A percentile compares a stretch with the other conserved stretches of the same genome.
These are phyloP conservation scores for Ascomycota sp. DNA, from an alignment of 2,329 filamentous ascomycete genomes.

Conservation along the genomic window DNA sequence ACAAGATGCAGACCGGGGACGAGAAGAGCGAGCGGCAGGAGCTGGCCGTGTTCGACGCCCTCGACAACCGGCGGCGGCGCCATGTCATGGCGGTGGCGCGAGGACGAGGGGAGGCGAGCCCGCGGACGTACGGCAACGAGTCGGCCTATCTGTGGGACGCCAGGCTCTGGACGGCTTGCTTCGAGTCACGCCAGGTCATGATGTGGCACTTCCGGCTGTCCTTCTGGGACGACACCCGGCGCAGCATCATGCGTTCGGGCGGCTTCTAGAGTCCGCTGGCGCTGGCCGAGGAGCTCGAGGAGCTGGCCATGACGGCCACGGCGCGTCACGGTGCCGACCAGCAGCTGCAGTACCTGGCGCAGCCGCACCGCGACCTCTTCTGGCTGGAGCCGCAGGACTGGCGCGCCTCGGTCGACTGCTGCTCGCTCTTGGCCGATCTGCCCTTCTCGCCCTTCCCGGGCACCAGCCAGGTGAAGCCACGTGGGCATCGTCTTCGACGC, in stretches of 20 bases:
- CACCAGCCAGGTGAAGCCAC: neutral
- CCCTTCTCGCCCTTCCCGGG: neutral
- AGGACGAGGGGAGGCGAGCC: neutral
- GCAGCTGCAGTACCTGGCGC: neutral
- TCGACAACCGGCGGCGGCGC: neutral
- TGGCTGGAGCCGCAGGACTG: slow-evolving; percentile 1
- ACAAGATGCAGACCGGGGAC: neutral
- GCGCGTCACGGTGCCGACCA: neutral
- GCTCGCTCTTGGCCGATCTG: neutral
- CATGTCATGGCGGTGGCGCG: neutral
- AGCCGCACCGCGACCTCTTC: slow-evolving; percentile 1
- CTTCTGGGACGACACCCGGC: neutral
- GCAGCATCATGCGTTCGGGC: neutral
- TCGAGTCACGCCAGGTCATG: slow-evolving; percentile 2
- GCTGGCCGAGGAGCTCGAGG: neutral
- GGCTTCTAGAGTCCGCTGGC: neutral
- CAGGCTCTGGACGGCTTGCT: slow-evolving; percentile 2
- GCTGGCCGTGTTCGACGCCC: neutral
- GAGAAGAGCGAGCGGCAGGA: neutral
- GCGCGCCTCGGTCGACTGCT: neutral
- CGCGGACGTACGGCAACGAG: slow-evolving; percentile 1
- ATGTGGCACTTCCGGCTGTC: neutral
- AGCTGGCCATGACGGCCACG: neutral
- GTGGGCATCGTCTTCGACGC: neutral
- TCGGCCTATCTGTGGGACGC: slow-evolving; percentile 2